Evolutionary conservation across 768 basidiomycete species (phyloP).

Genomic region (Daedaleopsis sinensis): DNA sequence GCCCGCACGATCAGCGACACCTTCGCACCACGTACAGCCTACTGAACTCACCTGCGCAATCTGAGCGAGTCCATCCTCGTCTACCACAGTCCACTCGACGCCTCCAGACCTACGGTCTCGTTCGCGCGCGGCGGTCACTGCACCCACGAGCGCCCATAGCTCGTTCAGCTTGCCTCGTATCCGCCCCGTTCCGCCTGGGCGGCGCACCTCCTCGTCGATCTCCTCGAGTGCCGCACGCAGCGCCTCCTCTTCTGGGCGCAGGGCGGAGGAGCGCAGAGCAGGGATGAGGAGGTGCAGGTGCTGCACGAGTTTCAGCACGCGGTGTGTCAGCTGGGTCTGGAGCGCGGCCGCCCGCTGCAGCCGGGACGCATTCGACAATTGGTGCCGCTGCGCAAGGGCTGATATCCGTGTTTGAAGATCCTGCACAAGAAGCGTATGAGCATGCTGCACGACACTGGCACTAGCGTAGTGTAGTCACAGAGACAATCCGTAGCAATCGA

Average conservation of each 20-base stretch:
- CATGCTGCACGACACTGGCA: neutral
- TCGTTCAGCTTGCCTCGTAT: slow-evolving; percentile 78
- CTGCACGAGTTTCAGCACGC: slow-evolving; percentile 68
- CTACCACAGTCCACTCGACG: slow-evolving; percentile 82
- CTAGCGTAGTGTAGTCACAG: too few relatives aligned
- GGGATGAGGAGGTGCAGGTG: slow-evolving; percentile 83
- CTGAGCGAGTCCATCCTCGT: slow-evolving; percentile 80
- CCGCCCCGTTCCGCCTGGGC: slow-evolving; percentile 53
- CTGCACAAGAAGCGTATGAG: slow-evolving; percentile 29
- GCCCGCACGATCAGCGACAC: neutral
- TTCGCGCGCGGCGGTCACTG: slow-evolving; percentile 62
- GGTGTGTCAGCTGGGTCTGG: slow-evolving; percentile 72
- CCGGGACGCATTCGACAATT: slow-evolving; percentile 68
- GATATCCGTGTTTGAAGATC: slow-evolving; percentile 70
- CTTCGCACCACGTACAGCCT: neutral
- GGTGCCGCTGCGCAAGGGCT: slow-evolving; percentile 61
- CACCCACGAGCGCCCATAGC: slow-evolving; percentile 83
- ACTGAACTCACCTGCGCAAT: slow-evolving; percentile 60
- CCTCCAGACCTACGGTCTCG: slow-evolving; percentile 48
- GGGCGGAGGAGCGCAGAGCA: slow-evolving; percentile 69
- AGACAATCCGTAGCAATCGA: too few relatives aligned
- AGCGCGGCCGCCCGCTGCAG: slow-evolving; percentile 61
- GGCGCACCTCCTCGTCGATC: slow-evolving; percentile 70
- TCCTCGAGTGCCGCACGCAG: slow-evolving; percentile 72
- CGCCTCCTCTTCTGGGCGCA: slow-evolving; percentile 80